These are phyloP conservation scores for Stagonosporopsis tanaceti DNA, from an alignment of 2,329 filamentous ascomycete genomes.

Conservation along the genomic window DNA sequence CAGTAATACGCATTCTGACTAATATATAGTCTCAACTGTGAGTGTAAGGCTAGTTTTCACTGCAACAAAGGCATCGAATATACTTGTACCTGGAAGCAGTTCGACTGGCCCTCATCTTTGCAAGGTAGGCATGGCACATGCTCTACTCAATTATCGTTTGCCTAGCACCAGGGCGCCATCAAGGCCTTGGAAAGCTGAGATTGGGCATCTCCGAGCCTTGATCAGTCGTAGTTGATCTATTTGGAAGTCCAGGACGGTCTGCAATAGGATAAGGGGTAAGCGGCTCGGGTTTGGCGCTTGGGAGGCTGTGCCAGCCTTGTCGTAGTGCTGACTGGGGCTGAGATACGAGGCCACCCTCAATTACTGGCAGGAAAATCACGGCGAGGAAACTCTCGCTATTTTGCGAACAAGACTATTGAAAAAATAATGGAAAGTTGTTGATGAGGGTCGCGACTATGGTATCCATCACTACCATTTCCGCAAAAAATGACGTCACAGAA, in stretches of 20 bases:
- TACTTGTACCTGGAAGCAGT: background rate
- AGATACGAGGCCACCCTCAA: background rate
- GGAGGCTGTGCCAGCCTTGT: slow-evolving; percentile 7
- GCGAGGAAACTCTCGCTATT: background rate
- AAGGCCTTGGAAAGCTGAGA: slow-evolving; percentile 3
- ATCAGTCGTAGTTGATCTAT: background rate
- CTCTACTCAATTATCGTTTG: background rate
- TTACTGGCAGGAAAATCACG: background rate
- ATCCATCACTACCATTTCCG: too few relatives aligned
- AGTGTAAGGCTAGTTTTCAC: background rate
- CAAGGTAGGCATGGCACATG: background rate
- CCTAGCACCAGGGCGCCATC: slow-evolving; percentile 4
- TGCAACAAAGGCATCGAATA: background rate
- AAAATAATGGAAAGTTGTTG: too few relatives aligned
- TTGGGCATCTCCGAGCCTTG: background rate
- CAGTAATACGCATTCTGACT: background rate
- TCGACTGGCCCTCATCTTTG: background rate
- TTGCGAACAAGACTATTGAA: too few relatives aligned
- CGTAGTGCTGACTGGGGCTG: slow-evolving; percentile 20
- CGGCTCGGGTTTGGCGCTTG: slow-evolving; percentile 8
- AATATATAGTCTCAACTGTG: background rate
- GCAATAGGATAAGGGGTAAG: background rate
- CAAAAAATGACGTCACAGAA: too few relatives aligned
- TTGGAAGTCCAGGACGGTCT: background rate
- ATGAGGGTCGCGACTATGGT: too few relatives aligned